These are phyloP conservation scores for Kodamaea plutei DNA, from an alignment of 1,139 yeast species.

Conservation along the genomic window DNA sequence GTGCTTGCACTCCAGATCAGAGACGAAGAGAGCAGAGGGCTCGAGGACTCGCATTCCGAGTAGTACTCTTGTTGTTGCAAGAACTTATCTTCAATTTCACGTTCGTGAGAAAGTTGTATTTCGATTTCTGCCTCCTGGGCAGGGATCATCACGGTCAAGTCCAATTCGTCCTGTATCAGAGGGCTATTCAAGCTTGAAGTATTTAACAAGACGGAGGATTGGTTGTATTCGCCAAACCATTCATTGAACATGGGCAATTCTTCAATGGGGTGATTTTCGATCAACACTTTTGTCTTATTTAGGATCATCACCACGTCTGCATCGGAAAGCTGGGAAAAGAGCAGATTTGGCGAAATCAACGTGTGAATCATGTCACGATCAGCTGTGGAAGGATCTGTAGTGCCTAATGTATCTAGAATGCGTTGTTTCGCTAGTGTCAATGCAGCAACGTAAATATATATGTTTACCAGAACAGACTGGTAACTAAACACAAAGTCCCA, in stretches of 20 bases:
- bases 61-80: too few relatives aligned
- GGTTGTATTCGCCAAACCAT: slow-evolving; percentile 34
- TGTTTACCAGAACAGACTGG: slow-evolving; percentile 35
- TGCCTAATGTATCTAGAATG: slow-evolving; percentile 28
- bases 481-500: slow-evolving; percentile 63
- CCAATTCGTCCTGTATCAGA: too few relatives aligned
- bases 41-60: slow-evolving; percentile 19
- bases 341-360: slow-evolving; percentile 30
- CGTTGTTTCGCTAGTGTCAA: slow-evolving; percentile 38
- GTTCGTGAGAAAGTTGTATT: slow-evolving; percentile 19
- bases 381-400: slow-evolving; percentile 16
- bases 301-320: slow-evolving; percentile 35
- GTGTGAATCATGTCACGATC: slow-evolving; percentile 46
- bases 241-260: slow-evolving; percentile 16
- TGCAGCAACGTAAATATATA: slow-evolving; percentile 58
- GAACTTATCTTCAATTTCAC: slow-evolving; percentile 11
- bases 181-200: slow-evolving; percentile 14
- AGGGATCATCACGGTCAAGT: too few relatives aligned
- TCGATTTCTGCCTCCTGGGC: slow-evolving; percentile 33
- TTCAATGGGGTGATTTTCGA: slow-evolving; percentile 26
- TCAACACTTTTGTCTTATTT: slow-evolving; percentile 27
- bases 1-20: too few relatives aligned
- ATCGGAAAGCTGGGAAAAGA: slow-evolving; percentile 29
- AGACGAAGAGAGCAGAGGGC: slow-evolving; percentile 39
- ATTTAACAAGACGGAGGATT: slow-evolving; percentile 17